A percentile compares a stretch with the other conserved stretches of the same genome.
Evolutionary conservation across 768 basidiomycete species (phyloP).

Genomic region (Panus rudis): DNA sequence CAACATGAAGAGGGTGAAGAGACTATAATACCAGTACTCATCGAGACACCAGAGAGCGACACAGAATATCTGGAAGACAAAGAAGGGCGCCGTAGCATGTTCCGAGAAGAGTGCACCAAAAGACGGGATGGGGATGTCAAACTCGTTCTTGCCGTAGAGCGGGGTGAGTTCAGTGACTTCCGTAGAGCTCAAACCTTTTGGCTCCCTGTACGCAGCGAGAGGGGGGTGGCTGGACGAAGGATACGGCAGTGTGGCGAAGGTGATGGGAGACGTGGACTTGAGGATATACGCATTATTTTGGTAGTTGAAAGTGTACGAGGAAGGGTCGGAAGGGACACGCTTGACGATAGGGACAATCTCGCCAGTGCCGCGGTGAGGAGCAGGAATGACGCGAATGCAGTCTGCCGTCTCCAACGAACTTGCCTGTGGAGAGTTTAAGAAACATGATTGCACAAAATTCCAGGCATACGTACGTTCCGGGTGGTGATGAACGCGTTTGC

Average conservation of each 20-base stretch:
- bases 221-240: slow-evolving; percentile 70
- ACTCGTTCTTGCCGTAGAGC: slow-evolving; percentile 90
- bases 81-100: slow-evolving; percentile 98
- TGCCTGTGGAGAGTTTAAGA: slow-evolving; percentile 34
- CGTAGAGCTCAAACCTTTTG: slow-evolving; percentile 44
- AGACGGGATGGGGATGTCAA: slow-evolving; percentile 94
- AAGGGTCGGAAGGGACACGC: slow-evolving; percentile 46
- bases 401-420: slow-evolving; percentile 63
- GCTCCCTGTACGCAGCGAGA: slow-evolving; percentile 55
- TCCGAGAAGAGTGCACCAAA: slow-evolving; percentile 89
- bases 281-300: slow-evolving; percentile 90
- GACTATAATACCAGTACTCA: slow-evolving; percentile 98
- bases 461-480: slow-evolving; percentile 43
- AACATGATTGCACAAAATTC: not conserved
- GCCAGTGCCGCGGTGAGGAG: slow-evolving; percentile 76
- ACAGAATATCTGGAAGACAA: slow-evolving; percentile 98
- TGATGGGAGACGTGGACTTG: slow-evolving; percentile 43
- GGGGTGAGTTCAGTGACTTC: slow-evolving; percentile 45
- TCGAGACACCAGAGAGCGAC: slow-evolving; percentile 97
- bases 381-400: slow-evolving; percentile 75
- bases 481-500: slow-evolving; percentile 80
- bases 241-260: slow-evolving; percentile 81
- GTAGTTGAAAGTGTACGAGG: slow-evolving; percentile 84
- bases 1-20: slow-evolving; percentile 98
- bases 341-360: slow-evolving; percentile 79